Percentiles rank a stretch among this genome's conserved stretches.
These are phyloP conservation scores for Pythium plurisporium DNA, from an alignment of 352 stramenopile genomes.

Conservation along the genomic window DNA sequence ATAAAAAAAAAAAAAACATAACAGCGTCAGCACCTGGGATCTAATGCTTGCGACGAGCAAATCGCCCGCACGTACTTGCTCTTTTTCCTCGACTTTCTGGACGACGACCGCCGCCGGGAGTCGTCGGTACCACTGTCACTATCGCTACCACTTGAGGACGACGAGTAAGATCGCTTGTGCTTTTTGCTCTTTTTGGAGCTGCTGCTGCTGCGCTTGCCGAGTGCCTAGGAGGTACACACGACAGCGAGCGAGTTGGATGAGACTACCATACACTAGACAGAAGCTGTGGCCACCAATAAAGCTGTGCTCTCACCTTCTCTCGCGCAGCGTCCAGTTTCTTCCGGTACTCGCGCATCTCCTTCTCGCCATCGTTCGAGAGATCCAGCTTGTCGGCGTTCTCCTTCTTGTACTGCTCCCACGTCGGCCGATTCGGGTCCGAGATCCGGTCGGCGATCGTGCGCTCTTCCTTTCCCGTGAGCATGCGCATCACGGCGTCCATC, in stretches of 20 bases:
- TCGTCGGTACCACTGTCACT: conserved; percentile 49
- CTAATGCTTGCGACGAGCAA: conserved; percentile 26
- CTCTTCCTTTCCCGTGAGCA: conserved; percentile 92
- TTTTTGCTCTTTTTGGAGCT: conserved; percentile 77
- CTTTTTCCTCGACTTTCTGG: conserved; percentile 60
- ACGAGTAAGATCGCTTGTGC: conserved; percentile 61
- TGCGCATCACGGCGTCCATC: conserved; percentile 93
- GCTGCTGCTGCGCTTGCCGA: conserved; percentile 48
- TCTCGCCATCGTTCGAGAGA: conserved; percentile 78
- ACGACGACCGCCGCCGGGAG: conserved; percentile 38
- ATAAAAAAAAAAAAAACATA: too few relatives aligned
- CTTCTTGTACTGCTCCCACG: conserved; percentile 96
- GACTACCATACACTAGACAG: not conserved
- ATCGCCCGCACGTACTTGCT: conserved; percentile 52
- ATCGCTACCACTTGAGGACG: conserved; percentile 36
- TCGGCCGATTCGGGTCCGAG: conserved; percentile 91
- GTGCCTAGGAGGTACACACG: too few relatives aligned
- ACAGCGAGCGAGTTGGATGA: not conserved
- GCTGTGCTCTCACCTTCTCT: conserved; percentile 53
- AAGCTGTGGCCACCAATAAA: not conserved
- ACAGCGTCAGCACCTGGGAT: too few relatives aligned
- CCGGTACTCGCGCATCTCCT: conserved; percentile 93
- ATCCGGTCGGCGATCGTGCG: conserved; percentile 93
- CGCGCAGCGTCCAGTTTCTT: conserved; percentile 90
- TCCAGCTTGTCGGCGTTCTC: conserved; percentile 94